phyloP scores from a whole-genome alignment of 73 alveolate genomes.

The Stentor coeruleus region DNA sequence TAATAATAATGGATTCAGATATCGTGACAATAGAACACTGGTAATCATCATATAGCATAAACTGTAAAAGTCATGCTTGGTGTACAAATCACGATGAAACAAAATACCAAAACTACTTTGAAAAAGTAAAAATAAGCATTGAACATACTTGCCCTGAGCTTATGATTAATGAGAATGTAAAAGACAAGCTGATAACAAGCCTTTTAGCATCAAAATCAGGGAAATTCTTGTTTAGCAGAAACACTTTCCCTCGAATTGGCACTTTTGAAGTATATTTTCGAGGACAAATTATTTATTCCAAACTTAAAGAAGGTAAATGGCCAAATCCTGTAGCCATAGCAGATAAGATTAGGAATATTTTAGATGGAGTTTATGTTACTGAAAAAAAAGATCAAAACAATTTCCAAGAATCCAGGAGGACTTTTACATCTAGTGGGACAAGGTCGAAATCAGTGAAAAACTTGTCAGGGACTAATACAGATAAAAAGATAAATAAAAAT shows the following conservation, averaged over 20 bases:
- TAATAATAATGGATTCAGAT: too few relatives aligned
- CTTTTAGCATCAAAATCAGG: background rate
- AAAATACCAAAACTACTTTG: conserved; percentile 21
- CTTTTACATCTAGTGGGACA: too few relatives aligned
- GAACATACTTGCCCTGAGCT: conserved; percentile 21
- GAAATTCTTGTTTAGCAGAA: background rate
- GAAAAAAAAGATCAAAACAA: too few relatives aligned
- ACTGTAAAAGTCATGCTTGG: conserved; percentile 43
- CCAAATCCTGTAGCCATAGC: conserved; percentile 40
- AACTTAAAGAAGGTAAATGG: conserved; percentile 39
- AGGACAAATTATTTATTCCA: conserved; percentile 31
- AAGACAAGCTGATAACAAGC: background rate
- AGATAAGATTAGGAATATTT: conserved; percentile 3
- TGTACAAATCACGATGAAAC: conserved; percentile 39
- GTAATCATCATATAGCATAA: conserved; percentile 22
- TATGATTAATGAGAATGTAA: conserved; percentile 20
- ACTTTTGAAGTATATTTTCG: conserved; percentile 43
- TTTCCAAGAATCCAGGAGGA: background rate
- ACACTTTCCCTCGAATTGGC: conserved; percentile 46
- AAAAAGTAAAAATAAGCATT: conserved; percentile 13
- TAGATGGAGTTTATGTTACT: background rate
- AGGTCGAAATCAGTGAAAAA: too few relatives aligned
- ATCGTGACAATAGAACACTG: too few relatives aligned
- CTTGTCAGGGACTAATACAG: too few relatives aligned
- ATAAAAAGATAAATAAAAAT: too few relatives aligned